Evolutionary conservation across 169 alveolate species (phyloP).

Genomic region (Plasmodium coatneyi): DNA sequence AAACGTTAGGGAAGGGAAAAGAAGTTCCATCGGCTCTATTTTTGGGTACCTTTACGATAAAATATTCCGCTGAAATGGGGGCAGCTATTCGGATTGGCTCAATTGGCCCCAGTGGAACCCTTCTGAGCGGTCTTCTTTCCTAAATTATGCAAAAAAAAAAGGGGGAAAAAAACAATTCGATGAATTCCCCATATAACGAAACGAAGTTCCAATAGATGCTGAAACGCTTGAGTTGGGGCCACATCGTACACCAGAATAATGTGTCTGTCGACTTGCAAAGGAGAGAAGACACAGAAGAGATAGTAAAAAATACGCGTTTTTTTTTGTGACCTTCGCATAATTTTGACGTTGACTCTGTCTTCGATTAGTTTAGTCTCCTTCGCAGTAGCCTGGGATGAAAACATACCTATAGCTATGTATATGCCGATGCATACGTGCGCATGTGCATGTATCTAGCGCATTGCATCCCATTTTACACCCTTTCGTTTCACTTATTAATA

Average conservation of each 20-base stretch:
- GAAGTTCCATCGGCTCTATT: constrained; percentile 20
- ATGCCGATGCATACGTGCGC: not conserved
- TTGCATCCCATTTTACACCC: not conserved
- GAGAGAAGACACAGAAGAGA: not conserved
- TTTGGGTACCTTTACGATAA: constrained; percentile 51
- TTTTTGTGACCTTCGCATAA: not conserved
- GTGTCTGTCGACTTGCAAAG: not conserved
- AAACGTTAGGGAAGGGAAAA: constrained; percentile 1
- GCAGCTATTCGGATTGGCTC: not conserved
- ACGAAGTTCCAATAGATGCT: not conserved
- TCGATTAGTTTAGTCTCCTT: not conserved
- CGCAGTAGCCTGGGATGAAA: not conserved
- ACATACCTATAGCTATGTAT: not conserved
- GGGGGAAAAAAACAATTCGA: not conserved
- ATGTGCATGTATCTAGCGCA: not conserved
- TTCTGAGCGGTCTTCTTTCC: not conserved
- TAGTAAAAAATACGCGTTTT: not conserved
- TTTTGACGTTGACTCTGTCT: not conserved
- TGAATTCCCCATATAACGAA: not conserved
- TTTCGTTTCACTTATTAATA: constrained; percentile 4
- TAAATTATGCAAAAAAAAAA: no score
- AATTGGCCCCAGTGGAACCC: not conserved
- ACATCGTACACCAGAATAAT: not conserved
- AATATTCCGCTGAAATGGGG: constrained; percentile 14
- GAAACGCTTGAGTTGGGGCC: not conserved